Base-by-base conservation (phyloP, 345 rosid species). In the Triadica sebifera region DNA sequence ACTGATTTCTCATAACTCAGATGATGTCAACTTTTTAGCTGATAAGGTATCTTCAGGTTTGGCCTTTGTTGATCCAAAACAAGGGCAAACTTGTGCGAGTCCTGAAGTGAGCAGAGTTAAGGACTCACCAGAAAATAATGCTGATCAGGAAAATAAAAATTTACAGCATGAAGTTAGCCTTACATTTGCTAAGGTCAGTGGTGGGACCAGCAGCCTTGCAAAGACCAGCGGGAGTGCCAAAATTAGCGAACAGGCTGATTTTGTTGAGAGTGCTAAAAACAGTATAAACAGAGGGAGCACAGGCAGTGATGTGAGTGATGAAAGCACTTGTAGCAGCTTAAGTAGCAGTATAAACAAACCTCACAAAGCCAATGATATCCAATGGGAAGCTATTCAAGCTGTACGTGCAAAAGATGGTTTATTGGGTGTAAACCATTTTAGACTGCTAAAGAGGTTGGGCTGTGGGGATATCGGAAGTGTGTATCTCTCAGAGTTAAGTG, bases 391-490 rank as follows among this genome's bases (percentile, higher is more conserved):
- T 0, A 90, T 92, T 60, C 89, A 89, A 78, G 95, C 91, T 70
- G 87, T 92, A 69, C 84, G 95, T 70, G 80, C 75, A 9, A 90
- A 85, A 73, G 91, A 89, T 63, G 93, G 97, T 7, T 70, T 65
- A 47, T 78, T 87, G 83, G 92, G 97, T 69, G 83, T 90, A 73
- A 91, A 80, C 69, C 97, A 92, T 74, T 92, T 89, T 78, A 84
- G 91, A 84, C 88, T 90, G 74, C 82, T 89, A 78, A 92, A 87
- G 83, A 87, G 90, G 80, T 80, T 89, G 77, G 92, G 93, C 49
- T 85, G 95, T 75, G 97, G 97, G 15, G 97, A 89, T 75, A 92
- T 90, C 41, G 90, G 90, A 79, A 89, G 93, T 60, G 93, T 91
- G 64, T 87, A 91, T 86, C 93, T 91, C 47, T 84, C 96, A 24